These are phyloP conservation scores for Ilex asprella DNA, from an alignment of 257 asterid genomes.

Conservation along the genomic window DNA sequence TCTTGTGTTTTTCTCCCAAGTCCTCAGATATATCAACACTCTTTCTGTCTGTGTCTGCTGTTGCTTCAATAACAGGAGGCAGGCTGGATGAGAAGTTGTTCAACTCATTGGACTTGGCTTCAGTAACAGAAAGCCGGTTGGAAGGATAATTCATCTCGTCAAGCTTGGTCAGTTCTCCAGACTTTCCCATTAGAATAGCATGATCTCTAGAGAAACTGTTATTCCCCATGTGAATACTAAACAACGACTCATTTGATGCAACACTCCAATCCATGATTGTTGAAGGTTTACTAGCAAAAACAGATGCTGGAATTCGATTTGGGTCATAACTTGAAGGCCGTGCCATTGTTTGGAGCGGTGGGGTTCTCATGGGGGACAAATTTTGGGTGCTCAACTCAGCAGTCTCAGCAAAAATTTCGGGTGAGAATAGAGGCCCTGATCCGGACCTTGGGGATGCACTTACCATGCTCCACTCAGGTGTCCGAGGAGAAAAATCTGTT, in stretches of 20 bases:
- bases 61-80: constrained; percentile 51
- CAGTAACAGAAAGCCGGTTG: constrained; percentile 14
- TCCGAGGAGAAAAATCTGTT: constrained; percentile 6
- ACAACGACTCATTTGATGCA: constrained; percentile 77
- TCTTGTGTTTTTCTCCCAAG: constrained; percentile 19
- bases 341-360: constrained; percentile 48
- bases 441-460: constrained; percentile 41
- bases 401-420: constrained; percentile 12
- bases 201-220: constrained; percentile 58
- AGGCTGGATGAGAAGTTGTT: constrained; percentile 29
- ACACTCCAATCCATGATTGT: constrained; percentile 63
- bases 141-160: constrained; percentile 36
- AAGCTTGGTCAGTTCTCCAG: constrained; percentile 40
- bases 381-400: constrained; percentile 19
- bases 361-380: constrained; percentile 32
- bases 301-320: constrained; percentile 62
- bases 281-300: constrained; percentile 43
- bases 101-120: constrained; percentile 26
- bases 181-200: constrained; percentile 22
- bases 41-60: constrained; percentile 30
- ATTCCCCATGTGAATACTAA: constrained; percentile 82
- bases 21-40: constrained; percentile 20
- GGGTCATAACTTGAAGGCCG: constrained; percentile 55
- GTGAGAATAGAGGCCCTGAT: constrained; percentile 2
- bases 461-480: constrained; percentile 37